Evolutionary conservation across 805 yeast genomes (phyloP).

Genomic region (Myxozyma kluyveri): DNA sequence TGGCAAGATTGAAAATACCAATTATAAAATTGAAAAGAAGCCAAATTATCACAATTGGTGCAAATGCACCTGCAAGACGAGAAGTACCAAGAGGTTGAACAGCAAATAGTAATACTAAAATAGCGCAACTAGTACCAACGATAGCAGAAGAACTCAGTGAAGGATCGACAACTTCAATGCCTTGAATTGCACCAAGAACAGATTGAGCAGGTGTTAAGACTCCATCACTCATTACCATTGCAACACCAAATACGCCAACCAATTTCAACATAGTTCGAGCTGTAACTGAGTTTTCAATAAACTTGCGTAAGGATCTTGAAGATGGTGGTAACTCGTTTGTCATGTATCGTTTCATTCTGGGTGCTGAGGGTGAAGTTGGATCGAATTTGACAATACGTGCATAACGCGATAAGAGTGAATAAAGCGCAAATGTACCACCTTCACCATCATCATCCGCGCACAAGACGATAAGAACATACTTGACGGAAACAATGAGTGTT

Average conservation of each 20-base stretch:
- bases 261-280: neutral
- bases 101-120: constrained; percentile 47
- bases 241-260: neutral
- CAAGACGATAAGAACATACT: constrained; percentile 52
- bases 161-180: constrained; percentile 54
- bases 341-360: neutral
- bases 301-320: neutral
- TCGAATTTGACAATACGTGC: neutral
- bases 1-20: constrained; percentile 49
- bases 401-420: constrained; percentile 37
- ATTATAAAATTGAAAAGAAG: constrained; percentile 44
- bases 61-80: constrained; percentile 48
- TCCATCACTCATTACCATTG: constrained; percentile 43
- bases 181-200: constrained; percentile 55
- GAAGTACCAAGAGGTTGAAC: constrained; percentile 53
- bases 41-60: constrained; percentile 58
- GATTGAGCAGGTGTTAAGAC: constrained; percentile 63
- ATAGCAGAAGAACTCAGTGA: constrained; percentile 42
- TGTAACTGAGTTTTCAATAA: neutral
- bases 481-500: constrained; percentile 51
- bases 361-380: neutral
- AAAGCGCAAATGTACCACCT: constrained; percentile 65
- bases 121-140: constrained; percentile 48
- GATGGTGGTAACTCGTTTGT: neutral
- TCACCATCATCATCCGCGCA: constrained; percentile 55